These are phyloP conservation scores for Aureobasidium zeae DNA, from an alignment of 2,329 filamentous ascomycete genomes.

Conservation along the genomic window DNA sequence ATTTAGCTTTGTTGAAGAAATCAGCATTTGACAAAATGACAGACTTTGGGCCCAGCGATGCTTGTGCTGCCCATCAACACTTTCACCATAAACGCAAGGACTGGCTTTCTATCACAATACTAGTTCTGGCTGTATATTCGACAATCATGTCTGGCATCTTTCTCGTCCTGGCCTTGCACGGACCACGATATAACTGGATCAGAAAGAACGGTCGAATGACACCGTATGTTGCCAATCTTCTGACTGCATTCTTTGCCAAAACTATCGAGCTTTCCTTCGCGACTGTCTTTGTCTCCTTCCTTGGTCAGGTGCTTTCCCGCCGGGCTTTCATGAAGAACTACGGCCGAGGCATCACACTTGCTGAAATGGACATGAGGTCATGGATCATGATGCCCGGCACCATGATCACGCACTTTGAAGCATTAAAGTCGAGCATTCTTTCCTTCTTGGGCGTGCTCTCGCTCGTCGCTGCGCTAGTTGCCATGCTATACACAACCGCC, in stretches of 20 bases:
- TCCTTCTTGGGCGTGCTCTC: constrained; percentile 57
- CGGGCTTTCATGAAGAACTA: constrained; percentile 50
- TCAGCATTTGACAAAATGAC: constrained; percentile 14
- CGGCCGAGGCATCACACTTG: constrained; percentile 55
- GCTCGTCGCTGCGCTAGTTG: constrained; percentile 54
- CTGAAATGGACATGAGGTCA: constrained; percentile 67
- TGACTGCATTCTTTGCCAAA: constrained; percentile 64
- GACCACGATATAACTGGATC: constrained; percentile 52
- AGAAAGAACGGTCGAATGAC: constrained; percentile 43
- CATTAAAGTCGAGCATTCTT: constrained; percentile 52
- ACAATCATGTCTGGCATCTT: constrained; percentile 58
- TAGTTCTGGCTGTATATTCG: constrained; percentile 45
- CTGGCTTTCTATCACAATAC: constrained; percentile 38
- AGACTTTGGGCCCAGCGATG: constrained; percentile 28
- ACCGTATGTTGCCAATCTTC: constrained; percentile 55
- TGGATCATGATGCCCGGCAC: constrained; percentile 55
- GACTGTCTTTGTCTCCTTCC: constrained; percentile 63
- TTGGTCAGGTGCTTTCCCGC: constrained; percentile 66
- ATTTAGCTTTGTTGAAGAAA: constrained; percentile 7
- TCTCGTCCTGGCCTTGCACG: constrained; percentile 51
- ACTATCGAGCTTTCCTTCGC: constrained; percentile 70
- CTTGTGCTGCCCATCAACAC: constrained; percentile 30
- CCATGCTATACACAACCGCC: constrained; percentile 67
- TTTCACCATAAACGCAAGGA: constrained; percentile 32
- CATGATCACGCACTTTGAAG: constrained; percentile 59